These are phyloP conservation scores for Triticum aestivum DNA, from an alignment of 176 grass and related monocot species.

Conservation along the genomic window IWGSC_CS_RefSeq_v2.1 NC_057814.1:68082449-68082948, in stretches of 20 bases:
- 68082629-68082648: background rate
- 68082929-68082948: too few relatives aligned
- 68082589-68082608: conserved; percentile 5
- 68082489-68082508: conserved; percentile 15
- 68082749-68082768: background rate
- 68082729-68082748: background rate
- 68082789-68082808: too few relatives aligned
- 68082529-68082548: background rate
- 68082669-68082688: too few relatives aligned
- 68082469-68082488: background rate
- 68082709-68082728: background rate
- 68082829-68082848: too few relatives aligned
- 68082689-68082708: background rate
- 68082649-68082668: background rate
- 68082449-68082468: conserved; percentile 15
- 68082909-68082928: too few relatives aligned
- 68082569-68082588: background rate
- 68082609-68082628: conserved; percentile 17
- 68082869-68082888: too few relatives aligned
- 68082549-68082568: conserved; percentile 17
- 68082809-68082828: too few relatives aligned
- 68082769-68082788: too few relatives aligned
- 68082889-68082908: too few relatives aligned
- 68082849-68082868: too few relatives aligned
- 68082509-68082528: background rate